Evolutionary conservation across 768 basidiomycete genomes (phyloP).

Genomic region (Mycena crocata): DNA sequence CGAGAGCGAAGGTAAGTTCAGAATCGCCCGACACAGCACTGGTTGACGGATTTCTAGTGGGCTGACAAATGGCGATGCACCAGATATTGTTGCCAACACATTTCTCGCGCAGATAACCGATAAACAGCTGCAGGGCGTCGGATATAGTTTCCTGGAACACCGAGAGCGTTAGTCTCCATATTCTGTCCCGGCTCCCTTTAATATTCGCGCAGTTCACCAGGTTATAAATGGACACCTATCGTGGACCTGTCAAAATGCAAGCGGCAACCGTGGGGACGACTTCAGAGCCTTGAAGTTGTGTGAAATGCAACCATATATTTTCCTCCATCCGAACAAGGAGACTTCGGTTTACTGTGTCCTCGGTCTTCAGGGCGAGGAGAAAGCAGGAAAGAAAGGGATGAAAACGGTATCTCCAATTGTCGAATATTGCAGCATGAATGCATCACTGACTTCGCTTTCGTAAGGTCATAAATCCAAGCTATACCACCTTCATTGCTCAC

Average conservation of each 20-base stretch:
- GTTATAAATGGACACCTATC: conserved; percentile 33
- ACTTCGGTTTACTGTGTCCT: conserved; percentile 24
- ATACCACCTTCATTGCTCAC: conserved; percentile 44
- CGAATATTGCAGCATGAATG: not conserved
- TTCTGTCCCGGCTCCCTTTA: not conserved
- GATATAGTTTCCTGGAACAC: conserved; percentile 33
- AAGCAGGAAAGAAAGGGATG: conserved; percentile 36
- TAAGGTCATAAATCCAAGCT: conserved; percentile 46
- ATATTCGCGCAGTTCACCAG: not conserved
- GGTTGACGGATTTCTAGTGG: conserved; percentile 27
- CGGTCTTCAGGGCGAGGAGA: conserved; percentile 32
- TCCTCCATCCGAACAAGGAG: conserved; percentile 32
- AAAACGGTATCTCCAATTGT: conserved; percentile 36
- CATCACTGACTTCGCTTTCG: not conserved
- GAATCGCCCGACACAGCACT: not conserved
- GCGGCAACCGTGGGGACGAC: conserved; percentile 39
- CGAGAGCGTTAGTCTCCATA: conserved; percentile 26
- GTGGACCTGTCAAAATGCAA: conserved; percentile 35
- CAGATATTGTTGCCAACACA: conserved; percentile 41
- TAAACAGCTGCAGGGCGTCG: conserved; percentile 24
- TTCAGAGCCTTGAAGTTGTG: conserved; percentile 33
- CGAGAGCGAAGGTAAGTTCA: not conserved
- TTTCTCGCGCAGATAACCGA: conserved; percentile 32
- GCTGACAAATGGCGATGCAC: conserved; percentile 35
- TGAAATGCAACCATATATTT: conserved; percentile 35